A percentile compares a stretch with the other conserved stretches of the same genome.
Evolutionary conservation across 177 flowering plant genomes (phyloP).

Genomic region (Telopea speciosissima): DNA sequence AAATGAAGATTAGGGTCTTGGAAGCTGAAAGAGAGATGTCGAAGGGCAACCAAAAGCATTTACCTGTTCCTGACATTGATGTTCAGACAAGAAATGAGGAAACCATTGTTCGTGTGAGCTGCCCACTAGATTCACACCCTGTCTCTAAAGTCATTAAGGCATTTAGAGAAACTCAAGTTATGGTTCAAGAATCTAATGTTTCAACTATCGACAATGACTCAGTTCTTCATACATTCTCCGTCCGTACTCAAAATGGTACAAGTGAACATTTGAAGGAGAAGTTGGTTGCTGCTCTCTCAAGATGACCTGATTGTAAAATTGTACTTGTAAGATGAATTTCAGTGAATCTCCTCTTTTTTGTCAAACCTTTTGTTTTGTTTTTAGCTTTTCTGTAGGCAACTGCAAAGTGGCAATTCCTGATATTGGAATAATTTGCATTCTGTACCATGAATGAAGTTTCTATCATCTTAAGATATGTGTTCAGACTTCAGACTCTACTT

Average conservation of each 20-base stretch:
- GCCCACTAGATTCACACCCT: slow-evolving; percentile 64
- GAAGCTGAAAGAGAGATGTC: slow-evolving; percentile 18
- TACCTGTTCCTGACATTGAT: slow-evolving; percentile 44
- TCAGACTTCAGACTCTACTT: background rate
- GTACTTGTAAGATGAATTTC: slow-evolving; percentile 16
- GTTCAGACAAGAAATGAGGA: slow-evolving; percentile 51
- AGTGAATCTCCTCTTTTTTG: background rate
- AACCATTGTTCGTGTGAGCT: slow-evolving; percentile 49
- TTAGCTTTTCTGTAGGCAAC: background rate
- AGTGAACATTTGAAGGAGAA: slow-evolving; percentile 59
- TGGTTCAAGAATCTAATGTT: slow-evolving; percentile 36
- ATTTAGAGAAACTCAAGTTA: slow-evolving; percentile 45
- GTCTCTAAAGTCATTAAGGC: slow-evolving; percentile 43
- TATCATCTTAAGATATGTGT: background rate
- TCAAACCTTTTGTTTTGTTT: background rate
- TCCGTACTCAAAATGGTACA: slow-evolving; percentile 36
- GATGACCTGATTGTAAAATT: slow-evolving; percentile 25
- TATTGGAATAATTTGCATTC: background rate
- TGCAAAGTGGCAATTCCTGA: background rate
- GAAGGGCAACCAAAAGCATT: slow-evolving; percentile 18
- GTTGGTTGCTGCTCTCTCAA: slow-evolving; percentile 44
- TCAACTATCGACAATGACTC: slow-evolving; percentile 33
- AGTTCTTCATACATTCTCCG: slow-evolving; percentile 60
- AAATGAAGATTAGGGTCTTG: slow-evolving; percentile 1
- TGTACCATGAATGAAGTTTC: background rate